phyloP scores from a whole-genome alignment of 1,284 basidiomycete species.

The Taiwanofungus camphoratus region DNA sequence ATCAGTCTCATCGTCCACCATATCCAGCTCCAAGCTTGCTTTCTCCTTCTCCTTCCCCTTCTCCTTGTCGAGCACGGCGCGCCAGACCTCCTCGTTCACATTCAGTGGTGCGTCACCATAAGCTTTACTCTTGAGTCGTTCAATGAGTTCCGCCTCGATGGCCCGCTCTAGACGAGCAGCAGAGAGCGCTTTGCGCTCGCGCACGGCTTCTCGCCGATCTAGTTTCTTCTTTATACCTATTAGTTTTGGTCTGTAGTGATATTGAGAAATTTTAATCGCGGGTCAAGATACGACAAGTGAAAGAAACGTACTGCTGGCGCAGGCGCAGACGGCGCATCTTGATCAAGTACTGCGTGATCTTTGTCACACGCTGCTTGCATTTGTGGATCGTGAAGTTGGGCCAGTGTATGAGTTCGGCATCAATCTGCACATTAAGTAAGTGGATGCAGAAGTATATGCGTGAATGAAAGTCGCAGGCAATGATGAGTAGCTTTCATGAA shows the following conservation, averaged over 20 bases:
- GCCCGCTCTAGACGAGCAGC: constrained; percentile 92
- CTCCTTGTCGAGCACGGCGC: constrained; percentile 81
- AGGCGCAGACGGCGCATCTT: constrained; percentile 92
- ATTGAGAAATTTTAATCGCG: constrained; percentile 5
- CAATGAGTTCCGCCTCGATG: constrained; percentile 95
- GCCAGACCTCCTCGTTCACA: constrained; percentile 98
- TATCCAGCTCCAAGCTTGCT: constrained; percentile 38
- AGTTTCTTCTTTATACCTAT: constrained; percentile 97
- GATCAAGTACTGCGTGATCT: constrained; percentile 99
- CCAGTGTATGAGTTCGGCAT: constrained; percentile 95
- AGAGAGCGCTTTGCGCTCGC: constrained; percentile 93
- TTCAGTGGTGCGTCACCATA: constrained; percentile 98
- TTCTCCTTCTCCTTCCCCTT: constrained; percentile 45
- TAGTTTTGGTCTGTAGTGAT: constrained; percentile 73
- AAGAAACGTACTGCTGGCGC: constrained; percentile 74
- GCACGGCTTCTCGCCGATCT: constrained; percentile 88
- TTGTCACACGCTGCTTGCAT: constrained; percentile 98
- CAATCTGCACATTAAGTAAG: constrained; percentile 57
- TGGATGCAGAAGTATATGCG: background rate
- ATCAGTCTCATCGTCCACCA: constrained; percentile 45
- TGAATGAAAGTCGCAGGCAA: too few species aligned
- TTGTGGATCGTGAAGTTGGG: constrained; percentile 97
- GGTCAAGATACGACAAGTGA: constrained; percentile 1
- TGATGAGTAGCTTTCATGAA: too few species aligned
- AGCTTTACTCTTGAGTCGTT: constrained; percentile 92